Evolutionary conservation across 1,284 basidiomycete genomes (phyloP).

Genomic region (Naganishia cerealis): DNA sequence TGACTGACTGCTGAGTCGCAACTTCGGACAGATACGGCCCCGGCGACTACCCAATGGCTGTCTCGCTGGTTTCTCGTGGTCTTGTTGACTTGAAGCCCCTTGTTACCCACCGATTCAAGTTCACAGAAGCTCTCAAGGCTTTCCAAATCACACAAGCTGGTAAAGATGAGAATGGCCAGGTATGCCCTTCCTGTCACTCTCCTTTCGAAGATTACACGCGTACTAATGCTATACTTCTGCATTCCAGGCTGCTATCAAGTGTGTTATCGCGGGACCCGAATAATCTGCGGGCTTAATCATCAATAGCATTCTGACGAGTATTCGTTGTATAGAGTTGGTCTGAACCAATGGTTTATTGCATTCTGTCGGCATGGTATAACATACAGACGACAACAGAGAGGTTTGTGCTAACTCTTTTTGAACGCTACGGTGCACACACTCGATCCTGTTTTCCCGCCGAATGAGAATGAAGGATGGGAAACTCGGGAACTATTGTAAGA

Average conservation of each 20-base stretch:
- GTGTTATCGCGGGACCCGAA: constrained; percentile 51
- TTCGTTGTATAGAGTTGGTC: constrained; percentile 23
- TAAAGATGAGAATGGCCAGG: constrained; percentile 66
- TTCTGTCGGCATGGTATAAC: not conserved
- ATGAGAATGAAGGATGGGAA: constrained; percentile 51
- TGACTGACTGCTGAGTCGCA: no score
- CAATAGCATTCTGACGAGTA: not conserved
- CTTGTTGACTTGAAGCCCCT: constrained; percentile 60
- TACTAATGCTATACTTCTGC: not conserved
- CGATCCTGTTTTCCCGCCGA: constrained; percentile 51
- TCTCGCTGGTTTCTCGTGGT: constrained; percentile 59
- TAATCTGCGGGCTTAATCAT: not conserved
- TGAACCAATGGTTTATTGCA: constrained; percentile 8
- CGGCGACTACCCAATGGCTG: constrained; percentile 56
- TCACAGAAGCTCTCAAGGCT: constrained; percentile 59
- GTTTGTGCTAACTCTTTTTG: constrained; percentile 37
- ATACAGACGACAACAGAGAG: not conserved
- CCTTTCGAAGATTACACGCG: not conserved
- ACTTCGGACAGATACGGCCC: constrained; percentile 44
- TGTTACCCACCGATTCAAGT: constrained; percentile 63
- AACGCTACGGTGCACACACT: constrained; percentile 54
- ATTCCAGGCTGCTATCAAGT: constrained; percentile 50
- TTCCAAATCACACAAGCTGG: constrained; percentile 63
- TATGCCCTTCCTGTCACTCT: constrained; percentile 3
- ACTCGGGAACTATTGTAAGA: constrained; percentile 47